Evolutionary conservation across 2,329 filamentous ascomycete genomes (phyloP).

Genomic region (Arthrobotrys iridis): DNA sequence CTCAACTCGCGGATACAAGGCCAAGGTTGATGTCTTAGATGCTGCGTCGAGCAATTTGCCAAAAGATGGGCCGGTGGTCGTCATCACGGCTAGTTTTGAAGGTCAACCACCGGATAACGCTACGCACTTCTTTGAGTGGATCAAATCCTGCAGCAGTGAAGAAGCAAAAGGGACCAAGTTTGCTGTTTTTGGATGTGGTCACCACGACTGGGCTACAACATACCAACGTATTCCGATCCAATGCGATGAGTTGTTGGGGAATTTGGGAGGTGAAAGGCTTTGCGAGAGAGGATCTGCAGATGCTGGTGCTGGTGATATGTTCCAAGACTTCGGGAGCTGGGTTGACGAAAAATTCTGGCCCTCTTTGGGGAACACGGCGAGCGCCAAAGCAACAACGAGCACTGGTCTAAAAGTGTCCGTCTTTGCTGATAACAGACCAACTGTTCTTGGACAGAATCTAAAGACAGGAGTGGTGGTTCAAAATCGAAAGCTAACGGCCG

Average conservation of each 20-base stretch:
- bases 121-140: slow-evolving; percentile 73
- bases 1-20: slow-evolving; percentile 69
- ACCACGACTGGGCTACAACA: slow-evolving; percentile 69
- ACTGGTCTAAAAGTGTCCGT: slow-evolving; percentile 55
- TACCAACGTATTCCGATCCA: slow-evolving; percentile 75
- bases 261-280: slow-evolving; percentile 66
- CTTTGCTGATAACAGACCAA: slow-evolving; percentile 63
- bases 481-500: slow-evolving; percentile 66
- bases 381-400: slow-evolving; percentile 59
- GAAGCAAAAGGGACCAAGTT: slow-evolving; percentile 70
- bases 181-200: slow-evolving; percentile 76
- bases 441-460: slow-evolving; percentile 72
- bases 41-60: slow-evolving; percentile 71
- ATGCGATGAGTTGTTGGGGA: slow-evolving; percentile 68
- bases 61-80: slow-evolving; percentile 68
- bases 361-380: slow-evolving; percentile 62
- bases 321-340: slow-evolving; percentile 75
- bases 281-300: slow-evolving; percentile 69
- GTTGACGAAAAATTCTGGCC: slow-evolving; percentile 70
- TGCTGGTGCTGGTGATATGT: slow-evolving; percentile 72
- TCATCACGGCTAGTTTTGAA: slow-evolving; percentile 78
- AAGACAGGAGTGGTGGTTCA: slow-evolving; percentile 70
- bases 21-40: slow-evolving; percentile 70
- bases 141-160: slow-evolving; percentile 67
- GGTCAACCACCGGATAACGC: slow-evolving; percentile 79